phyloP scores from a whole-genome alignment of 2,329 filamentous ascomycete species.

The Geosmithia morbida region DNA sequence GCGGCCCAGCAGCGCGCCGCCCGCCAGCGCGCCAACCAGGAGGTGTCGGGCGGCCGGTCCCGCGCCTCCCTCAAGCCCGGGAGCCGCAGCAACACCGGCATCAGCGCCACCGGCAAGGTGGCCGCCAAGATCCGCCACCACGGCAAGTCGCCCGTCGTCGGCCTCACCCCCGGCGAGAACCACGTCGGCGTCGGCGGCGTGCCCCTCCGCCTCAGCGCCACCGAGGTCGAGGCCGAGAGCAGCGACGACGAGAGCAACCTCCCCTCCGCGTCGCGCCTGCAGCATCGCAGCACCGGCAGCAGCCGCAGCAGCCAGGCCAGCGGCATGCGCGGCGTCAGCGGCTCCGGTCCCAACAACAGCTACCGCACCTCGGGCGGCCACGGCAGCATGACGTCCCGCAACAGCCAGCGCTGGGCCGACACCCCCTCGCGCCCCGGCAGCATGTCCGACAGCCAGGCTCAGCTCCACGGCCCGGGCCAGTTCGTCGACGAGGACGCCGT shows the following conservation, averaged over 20 bases:
- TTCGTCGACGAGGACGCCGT: background rate
- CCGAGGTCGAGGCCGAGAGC: constrained; percentile 81
- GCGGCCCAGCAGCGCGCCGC: constrained; percentile 73
- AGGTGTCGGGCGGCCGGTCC: constrained; percentile 51
- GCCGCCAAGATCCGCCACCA: constrained; percentile 82
- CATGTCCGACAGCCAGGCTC: constrained; percentile 23
- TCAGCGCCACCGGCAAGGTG: constrained; percentile 48
- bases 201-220: constrained; percentile 84
- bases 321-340: constrained; percentile 29
- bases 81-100: constrained; percentile 47
- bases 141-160: constrained; percentile 62
- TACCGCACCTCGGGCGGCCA: constrained; percentile 37
- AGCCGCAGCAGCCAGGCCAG: constrained; percentile 55
- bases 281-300: constrained; percentile 60
- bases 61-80: constrained; percentile 17
- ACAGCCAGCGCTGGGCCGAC: constrained; percentile 33
- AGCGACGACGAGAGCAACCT: constrained; percentile 55
- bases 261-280: constrained; percentile 28
- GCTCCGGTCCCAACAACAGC: constrained; percentile 18
- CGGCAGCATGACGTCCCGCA: constrained; percentile 21
- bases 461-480: background rate
- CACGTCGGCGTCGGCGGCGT: constrained; percentile 66
- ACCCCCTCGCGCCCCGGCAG: constrained; percentile 42
- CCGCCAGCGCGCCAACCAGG: constrained; percentile 71
- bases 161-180: constrained; percentile 65